These are phyloP conservation scores for Gamarada debralockiae DNA, from an alignment of 495 filamentous ascomycete genomes.

Conservation along the genomic window DNA sequence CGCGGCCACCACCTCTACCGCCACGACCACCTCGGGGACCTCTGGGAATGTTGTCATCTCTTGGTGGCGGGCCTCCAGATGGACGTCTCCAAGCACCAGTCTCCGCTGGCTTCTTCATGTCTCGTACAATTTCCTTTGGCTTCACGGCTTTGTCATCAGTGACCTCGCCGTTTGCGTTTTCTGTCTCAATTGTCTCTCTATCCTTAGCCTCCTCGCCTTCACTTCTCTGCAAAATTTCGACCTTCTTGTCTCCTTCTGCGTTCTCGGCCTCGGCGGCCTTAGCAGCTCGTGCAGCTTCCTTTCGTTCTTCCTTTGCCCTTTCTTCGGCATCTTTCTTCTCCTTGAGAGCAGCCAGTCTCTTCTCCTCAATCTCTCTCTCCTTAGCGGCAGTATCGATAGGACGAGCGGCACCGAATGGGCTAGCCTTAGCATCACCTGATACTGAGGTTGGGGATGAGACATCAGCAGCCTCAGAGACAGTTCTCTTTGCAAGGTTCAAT, in stretches of 20 bases:
- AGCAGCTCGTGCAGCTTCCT: conserved; percentile 54
- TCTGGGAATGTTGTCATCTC: conserved; percentile 21
- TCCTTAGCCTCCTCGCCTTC: conserved; percentile 53
- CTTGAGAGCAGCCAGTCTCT: conserved; percentile 63
- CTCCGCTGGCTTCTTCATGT: conserved; percentile 36
- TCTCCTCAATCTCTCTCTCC: conserved; percentile 88
- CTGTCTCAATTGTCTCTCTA: conserved; percentile 42
- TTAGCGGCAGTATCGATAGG: conserved; percentile 86
- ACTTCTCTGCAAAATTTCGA: conserved; percentile 62
- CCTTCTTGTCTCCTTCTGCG: conserved; percentile 44
- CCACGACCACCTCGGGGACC: conserved; percentile 36
- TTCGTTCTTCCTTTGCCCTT: conserved; percentile 73
- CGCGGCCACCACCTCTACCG: conserved; percentile 38
- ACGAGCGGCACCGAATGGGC: conserved; percentile 85
- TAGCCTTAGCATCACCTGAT: conserved; percentile 68
- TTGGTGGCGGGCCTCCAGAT: conserved; percentile 30
- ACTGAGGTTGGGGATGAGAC: conserved; percentile 40
- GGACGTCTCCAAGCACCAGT: conserved; percentile 49
- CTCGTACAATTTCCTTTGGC: conserved; percentile 39
- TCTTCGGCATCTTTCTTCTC: conserved; percentile 88
- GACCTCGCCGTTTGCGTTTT: conserved; percentile 29
- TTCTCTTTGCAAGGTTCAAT: conserved; percentile 83
- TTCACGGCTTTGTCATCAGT: conserved; percentile 38
- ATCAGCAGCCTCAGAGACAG: conserved; percentile 68
- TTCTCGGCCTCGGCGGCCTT: conserved; percentile 45